phyloP scores from a whole-genome alignment of 148 eudicot genomes.

The Talinum fruticosum region DNA sequence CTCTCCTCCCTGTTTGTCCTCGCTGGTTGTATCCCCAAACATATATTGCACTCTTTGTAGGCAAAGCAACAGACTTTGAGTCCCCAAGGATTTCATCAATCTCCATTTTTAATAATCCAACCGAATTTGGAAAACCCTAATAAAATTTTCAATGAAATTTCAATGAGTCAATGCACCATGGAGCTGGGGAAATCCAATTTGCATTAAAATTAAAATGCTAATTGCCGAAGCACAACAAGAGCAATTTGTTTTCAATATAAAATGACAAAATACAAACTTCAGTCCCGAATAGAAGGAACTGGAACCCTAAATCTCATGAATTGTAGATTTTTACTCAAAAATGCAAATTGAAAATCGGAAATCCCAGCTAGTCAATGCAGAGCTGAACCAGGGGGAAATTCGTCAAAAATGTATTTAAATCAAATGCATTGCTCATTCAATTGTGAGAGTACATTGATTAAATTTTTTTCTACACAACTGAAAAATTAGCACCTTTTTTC shows the following conservation, averaged over 20 bases:
- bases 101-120: conserved; percentile 42
- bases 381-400: not conserved
- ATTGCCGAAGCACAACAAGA: not conserved
- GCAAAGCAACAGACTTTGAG: conserved; percentile 36
- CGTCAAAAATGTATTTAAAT: no score
- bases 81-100: conserved; percentile 65
- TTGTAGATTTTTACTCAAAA: not conserved
- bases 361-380: not conserved
- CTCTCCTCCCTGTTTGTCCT: conserved; percentile 84
- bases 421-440: no score
- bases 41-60: conserved; percentile 83
- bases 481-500: not conserved
- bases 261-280: not conserved
- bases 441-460: not conserved
- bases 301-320: not conserved
- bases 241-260: not conserved
- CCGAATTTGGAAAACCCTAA: conserved; percentile 6
- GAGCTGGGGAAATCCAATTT: not conserved
- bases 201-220: not conserved
- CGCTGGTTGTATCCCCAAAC: conserved; percentile 93
- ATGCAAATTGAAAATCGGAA: not conserved
- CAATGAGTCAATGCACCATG: not conserved
- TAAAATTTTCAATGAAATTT: conserved; percentile 7
- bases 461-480: not conserved
- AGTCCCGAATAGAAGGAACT: no score